phyloP scores from a whole-genome alignment of 1,139 yeast genomes.

The Kodamaea anthophila region DNA sequence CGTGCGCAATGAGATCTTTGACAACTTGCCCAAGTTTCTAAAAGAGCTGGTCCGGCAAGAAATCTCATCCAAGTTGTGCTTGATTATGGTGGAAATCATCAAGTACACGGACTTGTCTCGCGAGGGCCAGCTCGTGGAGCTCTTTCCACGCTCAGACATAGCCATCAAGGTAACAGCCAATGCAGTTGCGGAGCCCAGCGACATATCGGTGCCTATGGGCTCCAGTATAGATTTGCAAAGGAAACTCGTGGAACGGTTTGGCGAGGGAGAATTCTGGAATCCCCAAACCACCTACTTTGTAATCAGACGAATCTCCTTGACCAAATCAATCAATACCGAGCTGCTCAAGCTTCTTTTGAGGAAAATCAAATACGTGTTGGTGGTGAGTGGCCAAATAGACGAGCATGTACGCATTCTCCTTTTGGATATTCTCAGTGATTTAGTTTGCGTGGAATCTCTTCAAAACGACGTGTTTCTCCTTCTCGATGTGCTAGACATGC shows the following conservation, averaged over 20 bases:
- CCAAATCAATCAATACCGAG: slow-evolving; percentile 15
- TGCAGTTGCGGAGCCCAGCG: slow-evolving; percentile 12
- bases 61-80: slow-evolving; percentile 19
- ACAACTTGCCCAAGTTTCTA: slow-evolving; percentile 7
- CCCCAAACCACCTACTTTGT: slow-evolving; percentile 31
- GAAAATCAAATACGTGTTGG: slow-evolving; percentile 33
- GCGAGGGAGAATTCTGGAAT: slow-evolving; percentile 30
- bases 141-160: slow-evolving; percentile 8
- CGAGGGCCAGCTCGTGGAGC: slow-evolving; percentile 15
- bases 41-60: slow-evolving; percentile 15
- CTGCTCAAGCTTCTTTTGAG: slow-evolving; percentile 26
- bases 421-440: slow-evolving; percentile 16
- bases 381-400: slow-evolving; percentile 19
- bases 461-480: slow-evolving; percentile 21
- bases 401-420: slow-evolving; percentile 17
- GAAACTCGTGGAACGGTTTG: slow-evolving; percentile 16
- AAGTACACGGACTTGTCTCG: slow-evolving; percentile 36
- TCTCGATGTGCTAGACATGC: no score
- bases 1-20: slow-evolving; percentile 30
- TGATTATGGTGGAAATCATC: slow-evolving; percentile 28
- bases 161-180: slow-evolving; percentile 9
- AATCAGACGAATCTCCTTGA: slow-evolving; percentile 27
- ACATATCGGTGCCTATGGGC: slow-evolving; percentile 18
- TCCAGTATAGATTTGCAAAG: slow-evolving; percentile 22
- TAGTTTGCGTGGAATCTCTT: slow-evolving; percentile 13